These are phyloP conservation scores for Rubia tinctorum DNA, from an alignment of 305 asterid species.

Conservation along the genomic window DNA sequence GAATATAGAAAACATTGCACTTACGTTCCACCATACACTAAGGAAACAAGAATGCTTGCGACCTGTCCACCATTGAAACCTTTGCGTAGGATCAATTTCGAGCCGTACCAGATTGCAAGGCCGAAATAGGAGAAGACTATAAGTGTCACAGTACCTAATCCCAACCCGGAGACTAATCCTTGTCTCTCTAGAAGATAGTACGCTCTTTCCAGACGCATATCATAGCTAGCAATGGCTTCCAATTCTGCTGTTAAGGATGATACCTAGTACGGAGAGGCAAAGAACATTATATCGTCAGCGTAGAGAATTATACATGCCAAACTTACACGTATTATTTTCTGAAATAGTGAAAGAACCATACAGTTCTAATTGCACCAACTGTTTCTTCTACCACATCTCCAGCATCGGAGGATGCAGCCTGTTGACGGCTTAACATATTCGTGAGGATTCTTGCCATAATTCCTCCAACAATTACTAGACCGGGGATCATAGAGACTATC, in stretches of 20 bases:
- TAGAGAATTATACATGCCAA: not conserved
- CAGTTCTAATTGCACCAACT: constrained; percentile 29
- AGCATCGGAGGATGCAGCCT: constrained; percentile 28
- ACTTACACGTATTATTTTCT: not conserved
- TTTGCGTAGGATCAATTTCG: constrained; percentile 19
- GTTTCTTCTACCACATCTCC: constrained; percentile 28
- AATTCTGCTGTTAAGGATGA: constrained; percentile 30
- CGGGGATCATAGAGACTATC: constrained; percentile 21
- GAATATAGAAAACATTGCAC: constrained; percentile 7
- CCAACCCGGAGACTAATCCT: constrained; percentile 26
- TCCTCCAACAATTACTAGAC: constrained; percentile 22
- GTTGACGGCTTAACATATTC: constrained; percentile 11
- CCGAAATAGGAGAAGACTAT: constrained; percentile 21
- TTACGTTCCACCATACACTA: constrained; percentile 32
- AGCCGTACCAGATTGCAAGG: constrained; percentile 34
- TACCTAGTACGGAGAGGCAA: constrained; percentile 18
- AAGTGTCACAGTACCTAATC: constrained; percentile 19
- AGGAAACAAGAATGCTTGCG: constrained; percentile 20
- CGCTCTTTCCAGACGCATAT: constrained; percentile 19
- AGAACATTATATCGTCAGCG: not conserved
- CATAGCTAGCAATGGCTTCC: constrained; percentile 17
- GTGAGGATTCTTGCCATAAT: constrained; percentile 10
- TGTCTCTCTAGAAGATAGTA: constrained; percentile 15
- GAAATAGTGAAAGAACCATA: constrained; percentile 7
- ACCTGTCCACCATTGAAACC: constrained; percentile 31